Conservation (phyloP, 345 rosid genomes). For the Arabis alpina region DNA sequence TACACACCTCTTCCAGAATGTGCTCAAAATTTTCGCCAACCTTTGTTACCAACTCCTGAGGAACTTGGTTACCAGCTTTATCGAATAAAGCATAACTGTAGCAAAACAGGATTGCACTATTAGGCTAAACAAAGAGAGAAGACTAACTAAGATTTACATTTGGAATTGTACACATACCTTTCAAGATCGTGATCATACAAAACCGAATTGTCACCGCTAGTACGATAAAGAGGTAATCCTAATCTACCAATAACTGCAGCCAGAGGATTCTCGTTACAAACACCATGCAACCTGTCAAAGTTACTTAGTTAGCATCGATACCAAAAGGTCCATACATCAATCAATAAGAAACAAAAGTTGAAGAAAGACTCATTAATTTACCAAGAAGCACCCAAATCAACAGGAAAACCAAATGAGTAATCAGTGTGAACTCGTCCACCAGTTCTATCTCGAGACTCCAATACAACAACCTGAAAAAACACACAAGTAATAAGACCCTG, state of each 20-base stretch:
- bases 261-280: conserved; percentile 91
- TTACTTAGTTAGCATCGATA: neutral
- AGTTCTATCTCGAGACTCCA: conserved; percentile 88
- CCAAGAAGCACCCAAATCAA: conserved; percentile 99
- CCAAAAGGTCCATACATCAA: conserved; percentile 16
- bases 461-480: conserved; percentile 64
- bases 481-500: conserved; percentile 13
- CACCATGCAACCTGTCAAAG: conserved; percentile 88
- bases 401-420: conserved; percentile 88
- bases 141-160: neutral
- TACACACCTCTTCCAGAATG: conserved; percentile 74
- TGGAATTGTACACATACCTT: conserved; percentile 62
- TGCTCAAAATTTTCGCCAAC: conserved; percentile 84
- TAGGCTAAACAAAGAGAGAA: conserved; percentile 4
- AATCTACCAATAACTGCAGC: conserved; percentile 87
- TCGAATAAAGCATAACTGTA: conserved; percentile 74
- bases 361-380: conserved; percentile 30
- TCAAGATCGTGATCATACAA: conserved; percentile 97
- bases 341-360: neutral
- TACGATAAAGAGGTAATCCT: conserved; percentile 89
- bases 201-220: conserved; percentile 96
- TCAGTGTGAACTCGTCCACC: conserved; percentile 91
- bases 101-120: conserved; percentile 46
- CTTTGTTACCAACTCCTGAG: conserved; percentile 75
- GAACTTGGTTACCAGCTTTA: conserved; percentile 84